Base-by-base conservation (phyloP, 306 rosid genomes). In the Casuarina cunninghamiana region DNA sequence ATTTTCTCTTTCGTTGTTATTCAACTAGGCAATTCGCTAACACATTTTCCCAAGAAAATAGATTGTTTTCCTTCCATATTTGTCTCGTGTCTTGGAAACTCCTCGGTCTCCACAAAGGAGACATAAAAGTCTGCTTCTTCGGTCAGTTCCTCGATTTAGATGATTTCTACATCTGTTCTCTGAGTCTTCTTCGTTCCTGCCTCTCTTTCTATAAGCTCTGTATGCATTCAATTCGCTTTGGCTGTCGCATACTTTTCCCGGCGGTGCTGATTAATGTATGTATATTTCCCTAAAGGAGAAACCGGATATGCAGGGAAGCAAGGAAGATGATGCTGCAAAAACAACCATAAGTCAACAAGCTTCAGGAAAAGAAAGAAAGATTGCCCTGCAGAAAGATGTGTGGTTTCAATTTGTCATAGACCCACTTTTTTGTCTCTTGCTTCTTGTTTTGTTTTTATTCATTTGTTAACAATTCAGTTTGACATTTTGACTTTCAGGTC, bases 371-470 rank as follows among this genome's bases (percentile, higher is more conserved):
- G 87, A 88, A 42, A 91, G 87, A 75, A 91, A 88, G 86, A 49
- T 85, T 78, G 94, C 96, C 53, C 73, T 96, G 67, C 98, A 91
- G 78, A 88, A 91, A 87, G 99, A 96, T 72, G 99, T 93, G 83
- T 76, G 77, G 68, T 39, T 67, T 21, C 51, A 43, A 43, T 67
- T 83, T 67, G 62, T 70, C 26, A 9, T 41, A 41, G 55, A 51
- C 76, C 51, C 51, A 4, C 26, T 21, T 5, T 16, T 2, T 32
- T 5, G 41, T 53, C 73, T 71, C 2, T n/a, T n/a, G 3, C n/a
- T 72, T 2, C 42, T 16, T 54, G 42, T 11, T 60, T 72, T n/a
- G 78, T 54, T 69, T 19, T 38, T 53, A 54, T 77, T 61, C 21
- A 32, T 43, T 75, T 72, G 57, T 53, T 74, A 55, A 45, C 42